These are phyloP conservation scores for Geranomyces variabilis DNA, from an alignment of 192 early-diverging fungal species.

Conservation along the genomic window DNA sequence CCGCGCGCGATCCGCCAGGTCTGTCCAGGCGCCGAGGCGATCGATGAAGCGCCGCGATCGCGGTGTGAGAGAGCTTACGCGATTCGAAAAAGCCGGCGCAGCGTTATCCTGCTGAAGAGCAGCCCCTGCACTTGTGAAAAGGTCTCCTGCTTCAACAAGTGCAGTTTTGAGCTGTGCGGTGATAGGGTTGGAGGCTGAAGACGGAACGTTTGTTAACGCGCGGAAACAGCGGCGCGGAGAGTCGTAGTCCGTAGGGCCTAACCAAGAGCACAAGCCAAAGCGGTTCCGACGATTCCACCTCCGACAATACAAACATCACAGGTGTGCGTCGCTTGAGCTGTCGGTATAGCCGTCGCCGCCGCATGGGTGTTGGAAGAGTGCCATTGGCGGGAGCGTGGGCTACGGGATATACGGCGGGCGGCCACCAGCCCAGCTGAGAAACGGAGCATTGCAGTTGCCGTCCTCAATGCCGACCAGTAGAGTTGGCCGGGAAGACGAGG, in stretches of 20 bases:
- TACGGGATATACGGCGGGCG: too few relatives aligned
- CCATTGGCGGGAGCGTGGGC: too few relatives aligned
- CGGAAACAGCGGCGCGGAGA: too few relatives aligned
- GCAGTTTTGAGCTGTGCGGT: constrained; percentile 58
- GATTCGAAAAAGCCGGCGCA: constrained; percentile 73
- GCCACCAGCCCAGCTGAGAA: too few relatives aligned
- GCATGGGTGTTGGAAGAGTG: not conserved
- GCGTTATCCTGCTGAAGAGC: not conserved
- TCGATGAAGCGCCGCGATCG: constrained; percentile 61
- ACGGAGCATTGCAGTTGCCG: too few relatives aligned
- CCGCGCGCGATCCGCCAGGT: too few relatives aligned
- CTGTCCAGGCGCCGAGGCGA: not conserved
- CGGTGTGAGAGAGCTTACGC: constrained; percentile 82
- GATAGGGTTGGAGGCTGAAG: constrained; percentile 7
- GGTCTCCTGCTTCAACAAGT: constrained; percentile 79
- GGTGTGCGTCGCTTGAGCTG: not conserved
- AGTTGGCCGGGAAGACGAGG: too few relatives aligned
- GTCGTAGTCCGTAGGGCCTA: not conserved
- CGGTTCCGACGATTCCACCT: constrained; percentile 87
- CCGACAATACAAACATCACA: constrained; percentile 87
- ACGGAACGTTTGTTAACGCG: not conserved
- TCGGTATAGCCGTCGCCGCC: not conserved
- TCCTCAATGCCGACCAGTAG: too few relatives aligned
- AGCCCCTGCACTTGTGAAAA: constrained; percentile 28
- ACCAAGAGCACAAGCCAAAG: constrained; percentile 80